Evolutionary conservation across 345 rosid genomes (phyloP), one percentile per base, ranked within the genome.

Genomic region (Microcos paniculata): DNA sequence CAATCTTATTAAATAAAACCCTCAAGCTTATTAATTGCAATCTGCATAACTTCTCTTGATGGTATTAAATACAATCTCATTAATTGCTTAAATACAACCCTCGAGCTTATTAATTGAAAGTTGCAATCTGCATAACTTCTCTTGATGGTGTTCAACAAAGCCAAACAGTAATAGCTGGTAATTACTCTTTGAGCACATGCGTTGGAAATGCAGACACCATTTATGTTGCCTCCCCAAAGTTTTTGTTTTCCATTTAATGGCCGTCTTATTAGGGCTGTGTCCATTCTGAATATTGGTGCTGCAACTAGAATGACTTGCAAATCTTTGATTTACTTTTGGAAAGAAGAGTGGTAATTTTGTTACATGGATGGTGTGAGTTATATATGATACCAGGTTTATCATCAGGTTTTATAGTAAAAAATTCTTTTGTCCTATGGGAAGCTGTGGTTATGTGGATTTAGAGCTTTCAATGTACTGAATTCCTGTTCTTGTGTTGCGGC

Each of bases 1-100:
- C 46, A 68, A n/a, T n/a, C n/a, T n/a, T n/a, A n/a, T 87, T 96
- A 51, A 94, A 86, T 75, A 94, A 86, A 55, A 96, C 98, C 48
- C 81, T 96, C 71, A 96, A 94, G 95, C 10, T 42, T 75, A 35
- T 48, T 26, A 69, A 48, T 16, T 23, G 48, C 48, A 16, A 48
- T 49, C 18, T 18, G 15, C 6, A 13, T 28, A 12, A 31, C 45
- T 65, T 43, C 49, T 65, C 12, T 23, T 65, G 70, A 65, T 65
- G 31, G 6, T 23, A 0, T 65, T 65, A 65, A n/a, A n/a, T n/a
- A n/a, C n/a, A n/a, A n/a, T 72, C 10, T 42, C 72, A 35, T 48
- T 26, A 69, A 48, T 30, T 15, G 9, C 46, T n/a, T n/a, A n/a
- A n/a, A n/a, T n/a, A n/a, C n/a, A n/a, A n/a, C n/a, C n/a, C n/a